Evolutionary conservation across 345 rosid genomes (phyloP).

Genomic region (Euphorbia peplus): DNA sequence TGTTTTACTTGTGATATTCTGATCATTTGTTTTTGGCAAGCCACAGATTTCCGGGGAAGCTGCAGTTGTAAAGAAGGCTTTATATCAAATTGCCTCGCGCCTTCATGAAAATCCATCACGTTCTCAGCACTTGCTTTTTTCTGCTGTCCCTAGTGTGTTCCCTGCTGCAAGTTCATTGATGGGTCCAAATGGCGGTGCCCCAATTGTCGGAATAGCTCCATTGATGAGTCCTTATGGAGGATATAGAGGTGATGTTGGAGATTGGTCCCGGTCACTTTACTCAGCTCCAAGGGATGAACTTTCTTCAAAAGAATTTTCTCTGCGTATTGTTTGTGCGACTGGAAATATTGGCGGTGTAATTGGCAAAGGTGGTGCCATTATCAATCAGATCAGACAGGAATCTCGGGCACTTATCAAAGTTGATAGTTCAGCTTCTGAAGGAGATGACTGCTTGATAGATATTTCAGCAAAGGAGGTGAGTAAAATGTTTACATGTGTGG

Average conservation of each 20-base stretch:
- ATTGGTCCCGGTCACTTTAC: slow-evolving; percentile 75
- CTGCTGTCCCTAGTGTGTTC: slow-evolving; percentile 55
- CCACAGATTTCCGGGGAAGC: slow-evolving; percentile 81
- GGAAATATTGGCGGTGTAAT: slow-evolving; percentile 87
- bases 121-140: slow-evolving; percentile 69
- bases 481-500: not conserved
- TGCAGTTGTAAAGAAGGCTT: slow-evolving; percentile 73
- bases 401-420: slow-evolving; percentile 82
- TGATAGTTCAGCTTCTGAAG: slow-evolving; percentile 78
- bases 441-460: slow-evolving; percentile 83
- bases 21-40: slow-evolving; percentile 2
- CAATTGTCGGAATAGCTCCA: slow-evolving; percentile 78
- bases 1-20: not conserved
- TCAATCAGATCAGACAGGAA: slow-evolving; percentile 92
- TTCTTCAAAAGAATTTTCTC: slow-evolving; percentile 66
- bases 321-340: slow-evolving; percentile 73
- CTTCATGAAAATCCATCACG: slow-evolving; percentile 93
- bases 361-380: slow-evolving; percentile 89
- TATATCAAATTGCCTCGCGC: slow-evolving; percentile 72
- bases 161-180: slow-evolving; percentile 56
- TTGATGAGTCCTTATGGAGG: slow-evolving; percentile 74
- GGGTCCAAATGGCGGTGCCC: slow-evolving; percentile 55
- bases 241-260: slow-evolving; percentile 72
- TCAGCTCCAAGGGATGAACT: slow-evolving; percentile 81
- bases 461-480: slow-evolving; percentile 88